Evolutionary conservation across 805 yeast genomes (phyloP), one percentile per base, ranked within the genome.

Genomic region (Candida xyloterini): DNA sequence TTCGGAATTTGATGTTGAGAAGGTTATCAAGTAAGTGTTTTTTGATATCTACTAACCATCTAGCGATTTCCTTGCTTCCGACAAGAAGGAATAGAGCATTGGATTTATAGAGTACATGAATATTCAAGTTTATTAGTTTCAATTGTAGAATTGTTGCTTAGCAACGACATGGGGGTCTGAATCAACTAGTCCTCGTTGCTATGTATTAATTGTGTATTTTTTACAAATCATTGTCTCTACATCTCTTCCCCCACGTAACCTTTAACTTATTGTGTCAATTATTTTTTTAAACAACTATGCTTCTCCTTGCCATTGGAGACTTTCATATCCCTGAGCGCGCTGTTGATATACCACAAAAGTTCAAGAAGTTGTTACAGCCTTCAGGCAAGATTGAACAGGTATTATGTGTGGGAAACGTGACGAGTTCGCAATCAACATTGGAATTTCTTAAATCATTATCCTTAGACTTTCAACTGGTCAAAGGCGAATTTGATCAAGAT

Each of bases 241-340:
- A 25, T 10, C 11, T 26, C 7, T 4, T 10, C 33, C 33, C 33
- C 33, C 33, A 30, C 8, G 7, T 30, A 20, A 30, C 10, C 15
- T 16, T 10, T 11, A 7, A 15, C n/a, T 6, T 20, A 5, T 18
- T 23, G 33, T 30, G 33, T 31, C 27, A 23, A 5, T 31, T 14
- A 13, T 24, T 31, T 31, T 27, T 18, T 32, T 31, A 30, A 15
- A 13, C 8, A 21, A 34, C 18, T 7, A 84, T 84, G 93, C 69
- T 84, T 31, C 67, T 83, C 16, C 67, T 91, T 30, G 95, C 95
- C 2, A 78, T 91, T 47, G 95, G 96, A 8, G 98, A 91, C 58
- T 71, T 91, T 2, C 88, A 82, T 60, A 84, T 91, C 23, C 99
- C 99, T 1, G 89, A 87, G 41, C 69, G 96, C 49, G 85, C 91